Percentiles rank a stretch among this genome's conserved stretches.
Conservation (phyloP, 768 basidiomycete species). For the Lentinula detonsa region DNA sequence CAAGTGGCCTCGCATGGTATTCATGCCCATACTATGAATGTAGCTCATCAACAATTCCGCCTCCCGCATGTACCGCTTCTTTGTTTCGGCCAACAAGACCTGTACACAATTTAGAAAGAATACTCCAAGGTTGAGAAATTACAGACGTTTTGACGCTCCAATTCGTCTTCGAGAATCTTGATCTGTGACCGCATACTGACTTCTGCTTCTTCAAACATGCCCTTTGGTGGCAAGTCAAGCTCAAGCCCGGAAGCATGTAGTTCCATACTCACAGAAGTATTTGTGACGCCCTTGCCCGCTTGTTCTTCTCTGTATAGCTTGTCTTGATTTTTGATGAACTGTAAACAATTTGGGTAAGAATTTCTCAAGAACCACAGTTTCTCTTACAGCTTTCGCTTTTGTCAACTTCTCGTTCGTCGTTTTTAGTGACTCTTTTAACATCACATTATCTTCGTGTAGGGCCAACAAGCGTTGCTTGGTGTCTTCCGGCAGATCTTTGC, state of each 20-base stretch:
- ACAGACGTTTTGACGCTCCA: constrained; percentile 49
- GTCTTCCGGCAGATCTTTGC: constrained; percentile 79
- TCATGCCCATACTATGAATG: constrained; percentile 67
- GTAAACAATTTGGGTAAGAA: constrained; percentile 1
- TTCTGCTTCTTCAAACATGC: constrained; percentile 69
- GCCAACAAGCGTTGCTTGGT: constrained; percentile 68
- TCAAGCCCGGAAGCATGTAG: not conserved
- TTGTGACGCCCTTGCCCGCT: constrained; percentile 43
- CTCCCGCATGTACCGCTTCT: constrained; percentile 62
- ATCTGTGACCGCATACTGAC: constrained; percentile 59
- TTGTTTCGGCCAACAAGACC: constrained; percentile 41
- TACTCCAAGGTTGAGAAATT: not conserved
- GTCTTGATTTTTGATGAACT: constrained; percentile 94
- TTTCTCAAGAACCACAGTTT: not conserved
- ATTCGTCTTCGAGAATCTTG: constrained; percentile 58
- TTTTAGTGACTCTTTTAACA: constrained; percentile 65
- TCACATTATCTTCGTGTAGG: constrained; percentile 73
- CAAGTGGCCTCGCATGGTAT: constrained; percentile 55
- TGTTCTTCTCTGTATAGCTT: constrained; percentile 82
- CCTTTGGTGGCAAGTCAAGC: constrained; percentile 21
- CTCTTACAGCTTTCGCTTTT: constrained; percentile 68
- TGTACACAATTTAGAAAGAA: not conserved
- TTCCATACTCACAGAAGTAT: constrained; percentile 33
- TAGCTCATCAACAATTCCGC: constrained; percentile 78
- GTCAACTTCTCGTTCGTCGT: constrained; percentile 67